Evolutionary conservation across 495 filamentous ascomycete species (phyloP).

Genomic region (Rhypophila decipiens): DNA sequence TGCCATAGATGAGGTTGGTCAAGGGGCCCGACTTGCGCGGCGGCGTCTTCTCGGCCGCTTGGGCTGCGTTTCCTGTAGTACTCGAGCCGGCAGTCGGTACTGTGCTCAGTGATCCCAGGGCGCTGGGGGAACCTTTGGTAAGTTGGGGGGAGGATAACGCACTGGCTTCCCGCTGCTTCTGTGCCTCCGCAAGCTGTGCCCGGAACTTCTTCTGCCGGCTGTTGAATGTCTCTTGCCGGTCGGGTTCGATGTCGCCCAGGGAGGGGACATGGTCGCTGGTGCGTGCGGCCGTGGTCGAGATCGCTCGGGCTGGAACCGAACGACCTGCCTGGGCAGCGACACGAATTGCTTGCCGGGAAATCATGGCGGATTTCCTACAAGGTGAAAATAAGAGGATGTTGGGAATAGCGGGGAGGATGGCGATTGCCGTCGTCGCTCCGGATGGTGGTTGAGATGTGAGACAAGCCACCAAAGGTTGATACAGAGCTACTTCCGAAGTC

Average conservation of each 20-base stretch:
- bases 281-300: slow-evolving; percentile 50
- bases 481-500: not conserved
- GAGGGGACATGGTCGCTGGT: slow-evolving; percentile 56
- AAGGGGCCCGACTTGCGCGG: slow-evolving; percentile 48
- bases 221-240: slow-evolving; percentile 65
- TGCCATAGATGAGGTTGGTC: slow-evolving; percentile 84
- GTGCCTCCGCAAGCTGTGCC: slow-evolving; percentile 66
- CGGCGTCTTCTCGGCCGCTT: slow-evolving; percentile 34
- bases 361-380: slow-evolving; percentile 15
- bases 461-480: too few species aligned
- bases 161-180: slow-evolving; percentile 82
- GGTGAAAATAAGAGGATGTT: too few species aligned
- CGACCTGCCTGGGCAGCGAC: slow-evolving; percentile 16
- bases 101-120: slow-evolving; percentile 62
- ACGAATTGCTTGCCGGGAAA: slow-evolving; percentile 23
- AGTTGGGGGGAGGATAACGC: slow-evolving; percentile 29
- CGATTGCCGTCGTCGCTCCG: too few species aligned
- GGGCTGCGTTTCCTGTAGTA: slow-evolving; percentile 42
- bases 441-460: too few species aligned
- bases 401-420: too few species aligned
- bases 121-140: slow-evolving; percentile 36
- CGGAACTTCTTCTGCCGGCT: slow-evolving; percentile 79
- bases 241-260: slow-evolving; percentile 70
- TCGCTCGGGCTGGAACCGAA: slow-evolving; percentile 40
- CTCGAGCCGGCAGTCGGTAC: slow-evolving; percentile 16